phyloP scores from a whole-genome alignment of 805 yeast species.

The Blastobotrys mokoenaii region DNA sequence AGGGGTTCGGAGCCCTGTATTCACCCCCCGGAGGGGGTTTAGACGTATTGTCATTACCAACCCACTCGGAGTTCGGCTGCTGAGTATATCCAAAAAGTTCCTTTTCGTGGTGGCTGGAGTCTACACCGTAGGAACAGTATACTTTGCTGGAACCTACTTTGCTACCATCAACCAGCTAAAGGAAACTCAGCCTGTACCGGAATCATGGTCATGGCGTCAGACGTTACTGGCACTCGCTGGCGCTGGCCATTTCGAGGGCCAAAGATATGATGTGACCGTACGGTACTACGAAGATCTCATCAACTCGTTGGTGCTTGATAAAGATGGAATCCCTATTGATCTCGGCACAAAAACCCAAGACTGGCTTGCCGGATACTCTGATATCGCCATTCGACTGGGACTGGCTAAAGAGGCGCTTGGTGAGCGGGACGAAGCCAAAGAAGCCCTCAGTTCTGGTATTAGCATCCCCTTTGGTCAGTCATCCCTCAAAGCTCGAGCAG shows the following conservation, averaged over 20 bases:
- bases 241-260: conserved; percentile 10
- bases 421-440: conserved; percentile 17
- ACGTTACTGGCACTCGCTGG: conserved; percentile 13
- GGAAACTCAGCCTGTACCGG: conserved; percentile 16
- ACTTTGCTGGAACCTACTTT: conserved; percentile 8
- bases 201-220: conserved; percentile 14
- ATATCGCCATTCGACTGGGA: conserved; percentile 25
- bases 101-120: conserved; percentile 1
- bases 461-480: conserved; percentile 23
- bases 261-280: conserved; percentile 12
- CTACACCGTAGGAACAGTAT: neutral
- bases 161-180: conserved; percentile 7
- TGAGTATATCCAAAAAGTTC: conserved; percentile 4
- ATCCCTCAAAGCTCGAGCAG: conserved; percentile 18
- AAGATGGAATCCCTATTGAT: conserved; percentile 14
- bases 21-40: conserved; percentile 1
- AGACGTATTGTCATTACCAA: conserved; percentile 4
- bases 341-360: conserved; percentile 17
- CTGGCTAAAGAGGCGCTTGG: conserved; percentile 16
- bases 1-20: neutral
- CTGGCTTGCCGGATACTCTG: conserved; percentile 30
- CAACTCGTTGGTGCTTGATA: conserved; percentile 13
- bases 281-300: conserved; percentile 19
- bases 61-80: conserved; percentile 6
- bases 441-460: conserved; percentile 21